Conservation (phyloP, 106 monocot species). For the Acanthochlamys bracteata region DNA sequence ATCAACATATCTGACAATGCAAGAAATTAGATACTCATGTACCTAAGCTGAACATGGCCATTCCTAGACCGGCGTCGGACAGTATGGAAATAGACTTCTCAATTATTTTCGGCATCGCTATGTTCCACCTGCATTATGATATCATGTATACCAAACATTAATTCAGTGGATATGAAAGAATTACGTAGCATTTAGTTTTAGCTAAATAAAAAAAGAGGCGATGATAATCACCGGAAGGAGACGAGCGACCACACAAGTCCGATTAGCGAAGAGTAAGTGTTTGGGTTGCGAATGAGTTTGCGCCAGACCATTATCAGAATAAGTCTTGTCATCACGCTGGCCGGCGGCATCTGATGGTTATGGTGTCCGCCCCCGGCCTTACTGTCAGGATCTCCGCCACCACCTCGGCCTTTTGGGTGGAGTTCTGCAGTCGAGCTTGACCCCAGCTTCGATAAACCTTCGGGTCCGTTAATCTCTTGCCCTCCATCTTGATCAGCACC, state of each 20-base stretch:
- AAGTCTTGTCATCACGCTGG: constrained; percentile 94
- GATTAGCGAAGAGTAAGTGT: constrained; percentile 92
- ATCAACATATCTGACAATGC: not conserved
- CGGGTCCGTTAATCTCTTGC: constrained; percentile 13
- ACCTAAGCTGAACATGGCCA: constrained; percentile 99
- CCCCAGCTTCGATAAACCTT: constrained; percentile 39
- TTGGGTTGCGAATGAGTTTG: constrained; percentile 92
- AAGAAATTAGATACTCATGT: constrained; percentile 8
- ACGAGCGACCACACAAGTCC: constrained; percentile 80
- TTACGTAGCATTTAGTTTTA: not conserved
- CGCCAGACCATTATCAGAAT: constrained; percentile 98
- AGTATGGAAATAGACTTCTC: constrained; percentile 81
- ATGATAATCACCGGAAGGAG: constrained; percentile 41
- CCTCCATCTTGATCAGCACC: constrained; percentile 16
- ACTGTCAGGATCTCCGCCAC: not conserved
- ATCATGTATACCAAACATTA: not conserved
- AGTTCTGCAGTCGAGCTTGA: constrained; percentile 5
- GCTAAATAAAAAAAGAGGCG: no score
- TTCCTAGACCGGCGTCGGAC: constrained; percentile 92
- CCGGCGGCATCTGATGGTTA: constrained; percentile 49
- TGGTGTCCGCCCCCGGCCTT: no score
- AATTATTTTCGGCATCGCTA: constrained; percentile 82
- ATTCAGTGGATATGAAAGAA: not conserved
- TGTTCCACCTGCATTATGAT: constrained; percentile 61
- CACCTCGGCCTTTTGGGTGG: constrained; percentile 20